Evolutionary conservation across 306 rosid genomes (phyloP).

Genomic region (Cyamopsis tetragonoloba): DNA sequence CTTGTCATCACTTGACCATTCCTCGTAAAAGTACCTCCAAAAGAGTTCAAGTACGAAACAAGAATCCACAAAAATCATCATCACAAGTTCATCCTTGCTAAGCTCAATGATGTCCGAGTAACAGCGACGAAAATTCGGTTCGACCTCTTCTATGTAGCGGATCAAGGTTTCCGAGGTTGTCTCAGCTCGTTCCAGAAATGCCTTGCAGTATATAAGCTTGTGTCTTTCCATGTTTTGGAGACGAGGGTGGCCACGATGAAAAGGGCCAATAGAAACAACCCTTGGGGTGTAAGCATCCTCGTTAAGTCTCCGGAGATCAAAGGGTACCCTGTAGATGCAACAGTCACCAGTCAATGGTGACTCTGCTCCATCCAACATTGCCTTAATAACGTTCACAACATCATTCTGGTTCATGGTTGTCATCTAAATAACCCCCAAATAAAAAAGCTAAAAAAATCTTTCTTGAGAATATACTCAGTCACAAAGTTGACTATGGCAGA

Average conservation of each 20-base stretch:
- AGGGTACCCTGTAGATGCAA: slow-evolving; percentile 34
- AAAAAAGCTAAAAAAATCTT: no score
- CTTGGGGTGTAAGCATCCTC: slow-evolving; percentile 33
- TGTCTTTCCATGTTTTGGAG: slow-evolving; percentile 21
- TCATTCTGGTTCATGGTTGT: neutral
- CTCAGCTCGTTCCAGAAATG: neutral
- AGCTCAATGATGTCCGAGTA: neutral
- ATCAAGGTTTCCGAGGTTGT: neutral
- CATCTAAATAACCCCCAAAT: no score
- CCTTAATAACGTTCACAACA: neutral
- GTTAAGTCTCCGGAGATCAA: slow-evolving; percentile 10
- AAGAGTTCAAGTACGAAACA: slow-evolving; percentile 27
- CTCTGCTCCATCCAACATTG: neutral
- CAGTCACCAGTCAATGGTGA: neutral
- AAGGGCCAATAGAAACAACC: slow-evolving; percentile 38
- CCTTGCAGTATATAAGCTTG: slow-evolving; percentile 19
- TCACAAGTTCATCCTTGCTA: slow-evolving; percentile 9
- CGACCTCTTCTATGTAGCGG: neutral
- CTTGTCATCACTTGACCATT: neutral
- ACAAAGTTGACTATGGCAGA: no score
- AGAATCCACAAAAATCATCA: slow-evolving; percentile 23
- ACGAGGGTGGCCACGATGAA: slow-evolving; percentile 9
- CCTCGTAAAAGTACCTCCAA: neutral
- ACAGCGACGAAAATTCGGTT: neutral
- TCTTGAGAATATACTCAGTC: no score